Evolutionary conservation across 2,329 filamentous ascomycete genomes (phyloP), one percentile per base, ranked within the genome.

Genomic region (Verticillium nonalfalfae): DNA sequence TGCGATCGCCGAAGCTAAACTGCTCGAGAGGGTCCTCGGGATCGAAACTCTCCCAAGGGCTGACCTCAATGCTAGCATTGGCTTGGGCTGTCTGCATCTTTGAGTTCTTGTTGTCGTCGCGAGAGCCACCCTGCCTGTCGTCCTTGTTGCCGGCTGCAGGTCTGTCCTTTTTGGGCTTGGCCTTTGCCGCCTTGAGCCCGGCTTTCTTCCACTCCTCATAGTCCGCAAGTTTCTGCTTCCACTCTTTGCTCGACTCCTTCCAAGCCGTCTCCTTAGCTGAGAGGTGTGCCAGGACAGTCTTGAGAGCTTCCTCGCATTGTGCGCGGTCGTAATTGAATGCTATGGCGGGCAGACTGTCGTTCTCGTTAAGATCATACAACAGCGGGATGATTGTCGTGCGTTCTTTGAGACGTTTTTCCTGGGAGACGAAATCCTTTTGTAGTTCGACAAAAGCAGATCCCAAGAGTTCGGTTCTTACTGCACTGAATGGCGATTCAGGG

Each of bases 321-420:
- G 73, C 72, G 57, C 89, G 85, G 65, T 93, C 88, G 66, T 90
- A 94, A 69, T 91, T 90, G 78, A 94, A 94, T 1, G 93, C 72
- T 13, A 94, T 85, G 0, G 88, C 90, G 0, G 90, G 90, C 1
- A 94, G 78, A 0, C 87, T 88, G 60, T 85, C 82, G 61, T 86
- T 83, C 15, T 79, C 76, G 57, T 90, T 82, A 1, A 93, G 77
- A 36, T 86, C 81, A 15, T 76, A 79, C 0, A 89, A 75, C 35
- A 91, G 73, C 1, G 85, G 80, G 18, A 90, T 75, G 34, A 58
- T 54, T 3, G 60, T 50, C 11, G 65, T 36, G 26, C 31, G 34
- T 36, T 59, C 36, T 4, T 31, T 74, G 64, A 31, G 36, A 14
- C 59, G 55, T 6, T 13, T 5, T 11, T 10, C 15, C n/a, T 26